Evolutionary conservation across 192 early-diverging fungal genomes (phyloP).

Genomic region (Coemansia sp.): DNA sequence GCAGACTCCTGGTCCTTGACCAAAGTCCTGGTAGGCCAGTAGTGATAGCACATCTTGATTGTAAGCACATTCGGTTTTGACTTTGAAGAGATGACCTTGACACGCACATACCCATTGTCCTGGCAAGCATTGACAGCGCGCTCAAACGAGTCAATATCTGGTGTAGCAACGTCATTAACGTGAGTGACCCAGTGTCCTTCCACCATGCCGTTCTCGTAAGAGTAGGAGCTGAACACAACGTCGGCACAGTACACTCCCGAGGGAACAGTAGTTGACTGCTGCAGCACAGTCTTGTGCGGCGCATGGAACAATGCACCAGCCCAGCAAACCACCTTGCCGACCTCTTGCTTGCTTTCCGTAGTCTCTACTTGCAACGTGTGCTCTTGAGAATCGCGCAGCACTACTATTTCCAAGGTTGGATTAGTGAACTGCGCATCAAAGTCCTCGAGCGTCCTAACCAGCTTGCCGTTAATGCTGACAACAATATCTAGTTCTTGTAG

Average conservation of each 20-base stretch:
- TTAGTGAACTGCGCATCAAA: conserved; percentile 60
- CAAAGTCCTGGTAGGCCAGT: conserved; percentile 70
- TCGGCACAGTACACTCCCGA: conserved; percentile 66
- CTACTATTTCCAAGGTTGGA: conserved; percentile 60
- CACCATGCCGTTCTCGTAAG: conserved; percentile 62
- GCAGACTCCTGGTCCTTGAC: conserved; percentile 44
- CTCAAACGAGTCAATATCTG: conserved; percentile 67
- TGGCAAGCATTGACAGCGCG: conserved; percentile 59
- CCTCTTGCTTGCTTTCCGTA: conserved; percentile 60
- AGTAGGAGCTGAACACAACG: conserved; percentile 67
- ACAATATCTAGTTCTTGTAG: conserved; percentile 70
- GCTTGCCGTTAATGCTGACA: conserved; percentile 67
- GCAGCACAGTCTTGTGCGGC: conserved; percentile 70
- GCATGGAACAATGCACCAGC: conserved; percentile 79
- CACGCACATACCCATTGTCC: conserved; percentile 56
- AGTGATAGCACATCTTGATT: conserved; percentile 74
- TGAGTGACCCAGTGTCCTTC: conserved; percentile 70
- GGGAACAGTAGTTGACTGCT: conserved; percentile 68
- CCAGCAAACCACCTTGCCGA: conserved; percentile 77
- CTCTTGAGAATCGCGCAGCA: conserved; percentile 74
- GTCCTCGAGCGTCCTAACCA: conserved; percentile 65
- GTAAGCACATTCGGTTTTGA: conserved; percentile 63
- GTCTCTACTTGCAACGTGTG: conserved; percentile 68
- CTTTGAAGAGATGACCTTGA: conserved; percentile 33
- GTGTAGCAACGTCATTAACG: conserved; percentile 62